Evolutionary conservation across 2,329 filamentous ascomycete species (phyloP), one percentile per base, ranked within the genome.

Genomic region (Ophiocordyceps camponoti-floridani): DNA sequence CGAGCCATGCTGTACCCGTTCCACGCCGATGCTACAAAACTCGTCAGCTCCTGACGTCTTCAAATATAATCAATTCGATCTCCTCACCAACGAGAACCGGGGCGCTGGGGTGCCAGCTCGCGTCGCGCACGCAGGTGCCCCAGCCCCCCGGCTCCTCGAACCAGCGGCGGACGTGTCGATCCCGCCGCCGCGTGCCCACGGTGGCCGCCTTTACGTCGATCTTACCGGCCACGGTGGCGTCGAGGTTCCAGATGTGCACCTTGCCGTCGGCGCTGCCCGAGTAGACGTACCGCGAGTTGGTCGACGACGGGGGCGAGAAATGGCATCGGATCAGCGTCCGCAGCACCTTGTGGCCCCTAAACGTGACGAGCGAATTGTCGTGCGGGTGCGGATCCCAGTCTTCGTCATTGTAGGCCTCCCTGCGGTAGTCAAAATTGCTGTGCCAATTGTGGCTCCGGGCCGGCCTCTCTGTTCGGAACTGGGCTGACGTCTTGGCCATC

Each of bases 291-390:
- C 86, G 74, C 9, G 84, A 87, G 58, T 95, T 84, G 2, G 86
- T 89, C 56, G 84, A 88, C 11, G 73, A 77, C 0, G 85, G 78
- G 0, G 91, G 91, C 30, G 84, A 91, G 63, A 98, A 98, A 62
- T 96, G 89, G 56, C 91, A 96, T 48, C 91, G 73, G 52, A 96
- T 95, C 38, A 96, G 69, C 1, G 91, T 96, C 54, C 85, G 82
- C 48, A 93, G 72, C 12, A 98, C 86, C 49, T 75, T 76, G 63
- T 98, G 91, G 10, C 89, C 89, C 26, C 86, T 77, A 70, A 93
- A 96, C 0, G 89, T 95, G 42, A 96, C 91, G 3, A 95, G 67
- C 1, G 84, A 93, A 65, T 89, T 94, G 61, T 96, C 91, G 59
- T 95, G 82, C 1, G 79, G 77, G 47, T 76, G 75, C 4, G 52